phyloP scores from a whole-genome alignment of 106 monocot genomes.

The Acorus calamus region DNA sequence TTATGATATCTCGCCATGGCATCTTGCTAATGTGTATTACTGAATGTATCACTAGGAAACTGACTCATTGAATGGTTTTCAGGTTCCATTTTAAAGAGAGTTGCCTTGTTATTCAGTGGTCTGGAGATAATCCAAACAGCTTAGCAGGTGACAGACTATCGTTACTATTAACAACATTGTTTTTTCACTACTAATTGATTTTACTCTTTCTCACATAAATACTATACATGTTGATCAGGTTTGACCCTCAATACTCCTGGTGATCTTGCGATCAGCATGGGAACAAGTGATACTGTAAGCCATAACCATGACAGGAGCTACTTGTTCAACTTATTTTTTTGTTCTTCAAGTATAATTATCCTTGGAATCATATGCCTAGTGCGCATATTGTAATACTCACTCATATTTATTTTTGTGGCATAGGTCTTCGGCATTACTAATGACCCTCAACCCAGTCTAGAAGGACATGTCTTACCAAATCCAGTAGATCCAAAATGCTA shows the following conservation, averaged over 20 bases:
- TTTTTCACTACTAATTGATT: too few relatives aligned
- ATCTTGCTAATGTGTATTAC: background rate
- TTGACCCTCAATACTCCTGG: conserved; percentile 82
- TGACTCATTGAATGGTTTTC: background rate
- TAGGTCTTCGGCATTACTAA: conserved; percentile 92
- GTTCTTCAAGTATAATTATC: background rate
- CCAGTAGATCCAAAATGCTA: conserved; percentile 89
- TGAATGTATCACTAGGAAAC: too few relatives aligned
- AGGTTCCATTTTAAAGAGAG: conserved; percentile 61
- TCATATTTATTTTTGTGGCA: background rate
- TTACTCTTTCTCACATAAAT: too few relatives aligned
- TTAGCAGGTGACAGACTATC: conserved; percentile 63
- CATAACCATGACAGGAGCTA: background rate
- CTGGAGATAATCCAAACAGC: conserved; percentile 97
- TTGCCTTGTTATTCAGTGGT: conserved; percentile 88
- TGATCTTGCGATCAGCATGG: conserved; percentile 94
- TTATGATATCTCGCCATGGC: too few relatives aligned
- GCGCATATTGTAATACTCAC: background rate
- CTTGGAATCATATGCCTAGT: background rate
- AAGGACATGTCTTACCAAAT: conserved; percentile 95
- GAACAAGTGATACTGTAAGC: conserved; percentile 96
- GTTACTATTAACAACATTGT: background rate
- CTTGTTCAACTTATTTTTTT: background rate
- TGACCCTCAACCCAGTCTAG: conserved; percentile 65
- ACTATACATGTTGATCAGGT: conserved; percentile 28